Evolutionary conservation across 192 early-diverging fungal species (phyloP), one percentile per base, ranked within the genome.

Genomic region (Umbelopsis sp.): DNA sequence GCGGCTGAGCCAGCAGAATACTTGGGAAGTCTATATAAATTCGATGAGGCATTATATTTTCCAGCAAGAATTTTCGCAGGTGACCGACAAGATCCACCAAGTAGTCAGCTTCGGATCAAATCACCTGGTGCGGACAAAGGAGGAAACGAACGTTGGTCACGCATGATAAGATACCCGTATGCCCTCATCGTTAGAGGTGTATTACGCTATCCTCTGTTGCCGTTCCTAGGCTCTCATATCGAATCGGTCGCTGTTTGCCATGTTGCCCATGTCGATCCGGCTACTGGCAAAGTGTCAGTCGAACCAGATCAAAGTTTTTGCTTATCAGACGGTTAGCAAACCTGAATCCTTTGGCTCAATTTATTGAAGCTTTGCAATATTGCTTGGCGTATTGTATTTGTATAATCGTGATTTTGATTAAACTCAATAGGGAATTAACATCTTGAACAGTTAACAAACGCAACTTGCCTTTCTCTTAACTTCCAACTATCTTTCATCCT

Each of bases 91-190:
- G 51, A 68, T 17, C 56, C 16, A 21, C 59, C 75, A 2, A 77
- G 65, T 22, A 77, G 68, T 14, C 79, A 77, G 26, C 71, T 81
- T 24, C 72, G 74, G 6, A 74, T 81, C 31, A 81, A 81, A 38
- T 74, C 74, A 22, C 79, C 79, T 5, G 79, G 79, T 50, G 79
- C 52, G 52, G 79, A 81, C 43, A 74, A 77, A 38, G 65, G 69
- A 32, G 79, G 79, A 8, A 81, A 77, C 54, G 75, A 81, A 66
- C 68, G 75, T 62, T 81, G 79, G 79, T 73, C 79, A 22, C 75
- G 74, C 21, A 74, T 81, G 29, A 76, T 81, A 47, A 45, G 79
- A 38, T 74, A 81, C 51, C 66, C 75, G 0, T 81, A 81, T 62
- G 75, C 72, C 3, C 34, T 81, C 10, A 68, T 76, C 1, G 70